These are phyloP conservation scores for Pluteus cervinus DNA, from an alignment of 768 basidiomycete species.

Conservation along the genomic window DNA sequence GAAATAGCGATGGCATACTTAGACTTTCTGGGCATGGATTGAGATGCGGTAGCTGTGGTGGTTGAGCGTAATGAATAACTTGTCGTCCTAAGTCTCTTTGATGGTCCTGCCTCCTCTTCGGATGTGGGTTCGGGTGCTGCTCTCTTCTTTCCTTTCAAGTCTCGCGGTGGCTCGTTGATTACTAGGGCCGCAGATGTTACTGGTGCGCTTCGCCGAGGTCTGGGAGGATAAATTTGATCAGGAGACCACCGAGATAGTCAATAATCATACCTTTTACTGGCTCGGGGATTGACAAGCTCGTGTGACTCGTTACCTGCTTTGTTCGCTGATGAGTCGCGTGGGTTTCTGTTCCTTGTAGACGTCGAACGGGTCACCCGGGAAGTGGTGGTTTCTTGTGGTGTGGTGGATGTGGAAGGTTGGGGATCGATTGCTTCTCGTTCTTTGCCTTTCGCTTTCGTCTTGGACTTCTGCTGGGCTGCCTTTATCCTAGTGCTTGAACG, in stretches of 20 bases:
- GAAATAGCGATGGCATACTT: constrained; percentile 34
- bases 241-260: constrained; percentile 16
- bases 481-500: constrained; percentile 75
- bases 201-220: constrained; percentile 52
- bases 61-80: constrained; percentile 66
- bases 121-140: constrained; percentile 66
- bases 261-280: constrained; percentile 59
- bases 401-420: constrained; percentile 24
- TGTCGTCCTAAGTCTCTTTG: constrained; percentile 60
- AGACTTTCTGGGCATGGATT: constrained; percentile 72
- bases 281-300: too few species aligned
- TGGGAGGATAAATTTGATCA: constrained; percentile 27
- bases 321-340: too few species aligned
- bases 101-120: constrained; percentile 45
- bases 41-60: constrained; percentile 33
- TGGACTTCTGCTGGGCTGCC: constrained; percentile 67
- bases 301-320: too few species aligned
- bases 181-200: constrained; percentile 38
- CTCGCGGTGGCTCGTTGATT: constrained; percentile 73
- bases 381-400: constrained; percentile 26
- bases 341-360: too few species aligned
- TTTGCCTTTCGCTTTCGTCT: constrained; percentile 47
- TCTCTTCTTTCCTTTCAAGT: constrained; percentile 90
- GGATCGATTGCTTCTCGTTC: constrained; percentile 41
- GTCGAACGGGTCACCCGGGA: constrained; percentile 39